These are phyloP conservation scores for Graphiopsis chlorocephala DNA, from an alignment of 2,329 filamentous ascomycete genomes.

Conservation along the genomic window DNA sequence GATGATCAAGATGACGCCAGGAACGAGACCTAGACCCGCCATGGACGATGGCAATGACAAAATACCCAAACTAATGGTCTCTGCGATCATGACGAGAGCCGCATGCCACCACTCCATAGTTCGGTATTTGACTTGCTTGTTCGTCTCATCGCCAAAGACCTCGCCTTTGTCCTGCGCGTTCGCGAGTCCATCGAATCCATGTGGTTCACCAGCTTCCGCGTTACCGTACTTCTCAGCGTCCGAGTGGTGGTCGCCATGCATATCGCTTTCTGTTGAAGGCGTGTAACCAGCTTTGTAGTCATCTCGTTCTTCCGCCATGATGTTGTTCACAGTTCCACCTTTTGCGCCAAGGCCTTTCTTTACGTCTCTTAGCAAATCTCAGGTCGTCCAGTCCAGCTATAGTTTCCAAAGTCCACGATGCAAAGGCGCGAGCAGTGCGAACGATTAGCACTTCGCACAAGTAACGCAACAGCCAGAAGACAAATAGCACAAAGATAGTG, in stretches of 20 bases:
- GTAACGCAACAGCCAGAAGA: not conserved
- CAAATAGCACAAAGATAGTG: not conserved
- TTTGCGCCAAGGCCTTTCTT: not conserved
- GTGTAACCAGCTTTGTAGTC: conserved; percentile 4
- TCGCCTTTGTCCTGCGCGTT: conserved; percentile 7
- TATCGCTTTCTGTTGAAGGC: conserved; percentile 9
- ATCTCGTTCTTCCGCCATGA: not conserved
- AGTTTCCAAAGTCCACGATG: not conserved
- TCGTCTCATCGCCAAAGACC: conserved; percentile 11
- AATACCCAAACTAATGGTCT: conserved; percentile 57
- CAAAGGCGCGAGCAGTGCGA: not conserved
- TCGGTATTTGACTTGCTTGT: conserved; percentile 48
- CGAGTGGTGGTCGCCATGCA: not conserved
- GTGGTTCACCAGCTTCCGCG: not conserved
- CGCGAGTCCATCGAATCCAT: conserved; percentile 5
- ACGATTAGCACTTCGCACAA: too few relatives aligned
- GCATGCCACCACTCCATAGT: conserved; percentile 50
- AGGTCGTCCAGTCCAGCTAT: not conserved
- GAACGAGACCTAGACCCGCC: conserved; percentile 52
- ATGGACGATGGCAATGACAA: conserved; percentile 55
- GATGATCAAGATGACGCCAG: conserved; percentile 55
- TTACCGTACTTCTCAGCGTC: conserved; percentile 7
- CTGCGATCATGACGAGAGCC: conserved; percentile 52
- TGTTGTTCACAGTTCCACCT: not conserved
- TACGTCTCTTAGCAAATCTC: not conserved